Evolutionary conservation across 2,329 filamentous ascomycete species (phyloP).

Genomic region (Rhytidhysteron rufulum): DNA sequence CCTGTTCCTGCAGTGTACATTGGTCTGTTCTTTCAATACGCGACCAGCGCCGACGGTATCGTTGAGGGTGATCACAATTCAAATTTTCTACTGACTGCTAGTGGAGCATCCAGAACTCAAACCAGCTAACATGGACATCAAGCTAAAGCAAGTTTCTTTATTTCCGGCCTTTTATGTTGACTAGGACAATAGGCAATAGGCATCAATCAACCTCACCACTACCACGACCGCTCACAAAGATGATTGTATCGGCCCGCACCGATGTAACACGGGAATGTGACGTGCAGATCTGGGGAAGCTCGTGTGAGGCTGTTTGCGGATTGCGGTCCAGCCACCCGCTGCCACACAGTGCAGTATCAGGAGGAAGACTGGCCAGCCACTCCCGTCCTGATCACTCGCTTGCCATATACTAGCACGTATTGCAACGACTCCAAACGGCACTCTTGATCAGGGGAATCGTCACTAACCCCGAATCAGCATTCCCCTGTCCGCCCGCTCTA

Average conservation of each 20-base stretch:
- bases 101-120: too few species aligned
- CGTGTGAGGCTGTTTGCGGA: constrained; percentile 25
- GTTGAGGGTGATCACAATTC: too few species aligned
- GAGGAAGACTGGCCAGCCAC: constrained; percentile 24
- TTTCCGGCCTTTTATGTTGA: too few species aligned
- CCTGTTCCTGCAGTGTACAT: too few species aligned
- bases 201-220: too few species aligned
- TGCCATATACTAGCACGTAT: constrained; percentile 15
- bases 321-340: constrained; percentile 16
- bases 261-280: constrained; percentile 11
- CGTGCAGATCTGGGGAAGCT: constrained; percentile 10
- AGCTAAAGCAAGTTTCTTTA: too few species aligned
- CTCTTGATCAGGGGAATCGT: constrained; percentile 15
- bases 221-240: not conserved
- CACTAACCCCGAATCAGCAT: constrained; percentile 25
- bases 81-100: too few species aligned
- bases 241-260: not conserved
- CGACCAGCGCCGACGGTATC: too few species aligned
- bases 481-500: constrained; percentile 27
- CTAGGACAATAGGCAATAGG: too few species aligned
- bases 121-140: too few species aligned
- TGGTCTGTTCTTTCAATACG: too few species aligned
- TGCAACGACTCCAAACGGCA: constrained; percentile 21
- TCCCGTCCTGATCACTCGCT: constrained; percentile 13
- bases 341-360: constrained; percentile 14